Base-by-base conservation (phyloP, 1,284 basidiomycete species). In the Cutaneotrichosporon sp. region DNA sequence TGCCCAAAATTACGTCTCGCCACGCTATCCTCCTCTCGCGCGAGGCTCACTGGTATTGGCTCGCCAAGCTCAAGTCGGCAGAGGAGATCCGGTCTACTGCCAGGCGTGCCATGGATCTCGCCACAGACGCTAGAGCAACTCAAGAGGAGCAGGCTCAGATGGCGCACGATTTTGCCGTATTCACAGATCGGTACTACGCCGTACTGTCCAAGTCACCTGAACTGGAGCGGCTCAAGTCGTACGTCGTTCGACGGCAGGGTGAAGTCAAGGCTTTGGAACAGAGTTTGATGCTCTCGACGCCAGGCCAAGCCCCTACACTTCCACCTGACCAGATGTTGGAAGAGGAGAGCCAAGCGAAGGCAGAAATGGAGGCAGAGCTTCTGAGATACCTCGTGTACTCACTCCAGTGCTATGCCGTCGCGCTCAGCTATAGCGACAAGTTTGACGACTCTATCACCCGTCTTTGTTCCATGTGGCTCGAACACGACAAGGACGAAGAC, bases 401-500 rank as follows among this genome's bases (percentile, higher is more conserved):
- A 0, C 78, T 96, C 43, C 78, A 82, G 47, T 92, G 93, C 86
- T 91, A 90, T 70, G 85, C 90, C 0, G 79, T 79, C 17, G 84
- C 86, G 50, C 77, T 98, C 37, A 73, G 79, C 16, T 70, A 79
- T 1, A 85, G 86, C 0, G 86, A 92, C 63, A 74, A 76, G 1
- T 85, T 84, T 59, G 88, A 97, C 66, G 84, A 87, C 57, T 84
- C 83, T 1, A 78, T 87, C 5, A 87, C 91, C 44, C 83, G 90
- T 5, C 79, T 98, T 33, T 85, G 84, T 61, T 93, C 92, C 1
- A 78, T 98, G 2, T 98, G 94, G 94, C 85, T 97, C 56, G 66
- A 68, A 29, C 63, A 76, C 14, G 75, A 77, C 29, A 67, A 87
- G 12, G 82, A 85, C 49, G 68, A 76, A 1, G 76, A 74, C 7